A percentile compares a stretch with the other conserved stretches of the same genome.
Evolutionary conservation across 2,329 filamentous ascomycete species (phyloP).

Genomic region (Coniochaeta ligniaria): DNA sequence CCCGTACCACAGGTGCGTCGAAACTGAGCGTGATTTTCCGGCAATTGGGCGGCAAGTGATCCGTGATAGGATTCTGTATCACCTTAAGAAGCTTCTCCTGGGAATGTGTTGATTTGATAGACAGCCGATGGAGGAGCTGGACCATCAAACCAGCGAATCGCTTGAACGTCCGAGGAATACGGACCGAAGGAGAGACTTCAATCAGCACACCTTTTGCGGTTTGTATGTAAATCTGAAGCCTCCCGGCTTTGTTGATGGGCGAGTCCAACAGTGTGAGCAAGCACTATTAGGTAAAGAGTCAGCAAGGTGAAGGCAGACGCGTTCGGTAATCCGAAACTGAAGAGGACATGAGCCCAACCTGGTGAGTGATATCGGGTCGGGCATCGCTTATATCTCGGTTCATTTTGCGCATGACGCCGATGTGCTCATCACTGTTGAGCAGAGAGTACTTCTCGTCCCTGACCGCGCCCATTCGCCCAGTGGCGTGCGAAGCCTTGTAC

Average conservation of each 20-base stretch:
- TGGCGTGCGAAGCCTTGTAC: conserved; percentile 80
- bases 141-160: conserved; percentile 98
- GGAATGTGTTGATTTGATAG: conserved; percentile 92
- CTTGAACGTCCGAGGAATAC: conserved; percentile 97
- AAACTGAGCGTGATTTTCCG: conserved; percentile 96
- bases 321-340: conserved; percentile 3
- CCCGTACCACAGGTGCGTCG: conserved; percentile 79
- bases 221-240: conserved; percentile 96
- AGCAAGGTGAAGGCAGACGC: conserved; percentile 36
- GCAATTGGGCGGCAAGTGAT: conserved; percentile 94
- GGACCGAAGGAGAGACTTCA: conserved; percentile 95
- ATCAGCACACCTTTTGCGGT: conserved; percentile 96
- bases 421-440: conserved; percentile 98
- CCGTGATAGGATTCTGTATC: conserved; percentile 96
- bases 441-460: conserved; percentile 95
- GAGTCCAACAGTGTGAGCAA: conserved; percentile 95
- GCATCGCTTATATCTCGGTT: conserved; percentile 97
- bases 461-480: conserved; percentile 53
- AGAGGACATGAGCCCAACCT: conserved; percentile 49
- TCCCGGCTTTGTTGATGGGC: conserved; percentile 96
- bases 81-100: conserved; percentile 97
- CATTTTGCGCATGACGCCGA: conserved; percentile 99
- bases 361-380: conserved; percentile 94
- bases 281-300: conserved; percentile 54
- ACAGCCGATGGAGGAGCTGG: conserved; percentile 88